Evolutionary conservation across 805 yeast genomes (phyloP).

Genomic region (Lachancea dasiensis): DNA sequence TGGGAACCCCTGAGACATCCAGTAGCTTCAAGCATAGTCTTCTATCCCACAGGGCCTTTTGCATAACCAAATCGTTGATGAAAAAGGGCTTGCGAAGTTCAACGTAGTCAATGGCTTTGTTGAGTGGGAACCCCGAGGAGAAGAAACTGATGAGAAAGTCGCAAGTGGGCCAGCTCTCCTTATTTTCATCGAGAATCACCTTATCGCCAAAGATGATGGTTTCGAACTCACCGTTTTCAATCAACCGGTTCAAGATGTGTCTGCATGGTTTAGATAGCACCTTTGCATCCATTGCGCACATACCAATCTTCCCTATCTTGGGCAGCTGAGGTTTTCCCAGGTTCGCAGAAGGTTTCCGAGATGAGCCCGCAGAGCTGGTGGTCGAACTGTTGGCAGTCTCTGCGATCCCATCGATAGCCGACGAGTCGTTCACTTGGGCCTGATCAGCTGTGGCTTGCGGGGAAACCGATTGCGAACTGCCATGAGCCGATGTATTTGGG

Average conservation of each 20-base stretch:
- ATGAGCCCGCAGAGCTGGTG: slow-evolving; percentile 23
- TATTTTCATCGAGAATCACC: slow-evolving; percentile 84
- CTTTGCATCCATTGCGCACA: slow-evolving; percentile 98
- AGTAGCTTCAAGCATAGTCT: slow-evolving; percentile 75
- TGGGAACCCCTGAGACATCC: slow-evolving; percentile 78
- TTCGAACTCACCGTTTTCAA: slow-evolving; percentile 92
- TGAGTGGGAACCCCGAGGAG: slow-evolving; percentile 93
- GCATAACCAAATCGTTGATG: slow-evolving; percentile 85
- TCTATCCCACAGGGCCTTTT: slow-evolving; percentile 96
- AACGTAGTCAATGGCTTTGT: slow-evolving; percentile 88
- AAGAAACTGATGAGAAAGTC: slow-evolving; percentile 91
- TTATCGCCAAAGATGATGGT: slow-evolving; percentile 96
- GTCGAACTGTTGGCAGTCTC: slow-evolving; percentile 12
- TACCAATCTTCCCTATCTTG: slow-evolving; percentile 89
- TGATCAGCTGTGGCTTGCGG: slow-evolving; percentile 3
- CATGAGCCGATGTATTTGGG: slow-evolving; percentile 3
- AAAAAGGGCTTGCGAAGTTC: slow-evolving; percentile 83
- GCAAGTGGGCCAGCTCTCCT: slow-evolving; percentile 99
- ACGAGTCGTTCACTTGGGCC: background rate
- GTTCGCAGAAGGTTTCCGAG: slow-evolving; percentile 27
- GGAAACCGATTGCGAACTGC: slow-evolving; percentile 4
- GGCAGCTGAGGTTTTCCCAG: slow-evolving; percentile 42
- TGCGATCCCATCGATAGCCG: background rate
- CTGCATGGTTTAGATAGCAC: slow-evolving; percentile 95
- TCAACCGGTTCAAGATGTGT: slow-evolving; percentile 77